Evolutionary conservation across 768 basidiomycete genomes (phyloP).

Genomic region (Guyanaporus albipodus): DNA sequence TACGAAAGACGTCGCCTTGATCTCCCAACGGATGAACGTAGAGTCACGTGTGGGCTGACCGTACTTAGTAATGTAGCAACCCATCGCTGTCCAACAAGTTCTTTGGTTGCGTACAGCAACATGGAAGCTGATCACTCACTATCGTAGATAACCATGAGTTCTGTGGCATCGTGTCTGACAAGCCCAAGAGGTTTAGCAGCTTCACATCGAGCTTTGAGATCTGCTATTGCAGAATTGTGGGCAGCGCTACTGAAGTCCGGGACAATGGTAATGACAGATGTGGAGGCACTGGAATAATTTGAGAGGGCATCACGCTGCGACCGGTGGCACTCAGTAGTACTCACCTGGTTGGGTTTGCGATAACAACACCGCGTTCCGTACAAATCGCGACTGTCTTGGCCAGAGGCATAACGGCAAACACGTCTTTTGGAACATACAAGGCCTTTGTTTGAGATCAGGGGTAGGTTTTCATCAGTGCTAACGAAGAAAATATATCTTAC

Average conservation of each 20-base stretch:
- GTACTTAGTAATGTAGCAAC: slow-evolving; percentile 70
- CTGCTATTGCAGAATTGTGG: slow-evolving; percentile 37
- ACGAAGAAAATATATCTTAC: slow-evolving; percentile 36
- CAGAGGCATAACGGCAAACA: slow-evolving; percentile 55
- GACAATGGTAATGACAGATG: slow-evolving; percentile 44
- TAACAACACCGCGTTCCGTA: slow-evolving; percentile 59
- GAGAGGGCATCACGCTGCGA: background rate
- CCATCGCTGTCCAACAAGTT: slow-evolving; percentile 48
- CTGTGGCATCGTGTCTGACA: slow-evolving; percentile 47
- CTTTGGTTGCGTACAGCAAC: background rate
- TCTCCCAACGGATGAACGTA: slow-evolving; percentile 77
- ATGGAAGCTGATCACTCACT: slow-evolving; percentile 43
- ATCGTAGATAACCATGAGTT: slow-evolving; percentile 73
- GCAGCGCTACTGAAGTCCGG: slow-evolving; percentile 52
- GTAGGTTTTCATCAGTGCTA: background rate
- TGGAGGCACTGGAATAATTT: slow-evolving; percentile 35
- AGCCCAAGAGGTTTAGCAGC: slow-evolving; percentile 63
- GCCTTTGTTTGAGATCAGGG: slow-evolving; percentile 37
- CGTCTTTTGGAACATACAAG: slow-evolving; percentile 69
- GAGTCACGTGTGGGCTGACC: slow-evolving; percentile 60
- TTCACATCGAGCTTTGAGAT: slow-evolving; percentile 58
- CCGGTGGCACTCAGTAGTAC: slow-evolving; percentile 16
- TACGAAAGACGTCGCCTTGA: slow-evolving; percentile 57
- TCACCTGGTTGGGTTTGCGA: slow-evolving; percentile 67
- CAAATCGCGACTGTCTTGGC: slow-evolving; percentile 63